These are phyloP conservation scores for Boletus coccyginus DNA, from an alignment of 768 basidiomycete species.

Conservation along the genomic window DNA sequence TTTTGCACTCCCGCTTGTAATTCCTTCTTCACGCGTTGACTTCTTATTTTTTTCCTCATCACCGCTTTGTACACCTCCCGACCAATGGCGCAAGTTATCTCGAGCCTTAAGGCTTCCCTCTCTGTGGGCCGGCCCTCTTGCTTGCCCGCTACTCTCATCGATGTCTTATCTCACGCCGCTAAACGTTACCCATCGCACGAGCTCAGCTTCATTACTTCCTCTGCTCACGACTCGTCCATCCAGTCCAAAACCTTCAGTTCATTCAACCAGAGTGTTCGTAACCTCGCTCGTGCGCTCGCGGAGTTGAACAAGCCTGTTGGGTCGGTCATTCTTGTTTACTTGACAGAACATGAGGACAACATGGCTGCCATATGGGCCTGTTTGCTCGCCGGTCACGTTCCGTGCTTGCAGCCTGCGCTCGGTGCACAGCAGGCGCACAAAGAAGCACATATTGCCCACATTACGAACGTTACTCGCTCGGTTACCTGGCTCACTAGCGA, in stretches of 20 bases:
- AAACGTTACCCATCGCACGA: constrained; percentile 21
- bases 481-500: constrained; percentile 24
- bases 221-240: constrained; percentile 23
- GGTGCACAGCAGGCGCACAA: constrained; percentile 30
- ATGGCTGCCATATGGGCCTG: constrained; percentile 31
- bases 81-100: constrained; percentile 5
- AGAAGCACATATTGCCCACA: constrained; percentile 22
- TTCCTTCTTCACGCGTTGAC: not conserved
- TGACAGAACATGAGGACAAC: constrained; percentile 30
- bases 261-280: constrained; percentile 18
- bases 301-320: constrained; percentile 19
- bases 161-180: constrained; percentile 18
- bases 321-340: constrained; percentile 23
- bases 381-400: constrained; percentile 26
- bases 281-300: constrained; percentile 13
- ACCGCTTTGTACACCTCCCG: not conserved
- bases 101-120: constrained; percentile 6
- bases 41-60: not conserved
- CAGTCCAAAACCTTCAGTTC: constrained; percentile 16
- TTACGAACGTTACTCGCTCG: constrained; percentile 19
- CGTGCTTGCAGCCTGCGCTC: constrained; percentile 29
- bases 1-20: not conserved
- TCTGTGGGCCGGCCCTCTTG: not conserved
- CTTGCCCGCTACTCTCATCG: constrained; percentile 24
- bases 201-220: constrained; percentile 24